Evolutionary conservation across 2,329 filamentous ascomycete species (phyloP), one percentile per base, ranked within the genome.

Genomic region (Pseudocercospora cruenta): DNA sequence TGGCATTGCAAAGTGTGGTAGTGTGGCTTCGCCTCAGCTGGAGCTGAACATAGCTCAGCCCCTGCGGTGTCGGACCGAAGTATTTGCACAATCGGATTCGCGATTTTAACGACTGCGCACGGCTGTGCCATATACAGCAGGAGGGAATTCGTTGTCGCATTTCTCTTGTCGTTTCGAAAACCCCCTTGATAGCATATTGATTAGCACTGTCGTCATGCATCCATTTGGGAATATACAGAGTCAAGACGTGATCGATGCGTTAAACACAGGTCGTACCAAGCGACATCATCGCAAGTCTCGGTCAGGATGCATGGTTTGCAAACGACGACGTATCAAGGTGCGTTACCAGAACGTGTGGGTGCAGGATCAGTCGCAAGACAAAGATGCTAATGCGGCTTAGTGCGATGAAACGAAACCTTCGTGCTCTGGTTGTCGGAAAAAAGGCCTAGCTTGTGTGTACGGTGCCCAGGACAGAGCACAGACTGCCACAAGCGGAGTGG

Each of bases 231-330:
- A 55, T 26, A 31, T 55, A 24, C 51, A 55, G 26, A 55, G 26
- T 55, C 51, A 19, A 55, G 26, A 55, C n/a, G 51, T 55, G 22
- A 16, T 55, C 22, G 51, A 31, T 28, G 51, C 22, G 7, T 26
- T 55, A 5, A 2, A 55, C 22, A 55, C 4, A 10, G 26, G 51
- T 55, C 51, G 51, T 16, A 55, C 51, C 10, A 55, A 55, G 51
- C 51, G 51, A 33, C 21, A 31, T 55, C 51, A 55, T 55, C 51
- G 26, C 51, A 55, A 55, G 24, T 55, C 51, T 55, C 51, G 51
- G 6, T 55, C 51, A 28, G 51, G 51, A 28, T 55, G 51, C 26
- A 55, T 55, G 16, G 14, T 55, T 31, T 55, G 51, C 51, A 55
- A 55, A 16, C 51, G 51, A 33, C 22, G 51, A 31, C 22, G 26